Conservation (phyloP, 805 yeast species). For the Saturnispora mendoncae region DNA sequence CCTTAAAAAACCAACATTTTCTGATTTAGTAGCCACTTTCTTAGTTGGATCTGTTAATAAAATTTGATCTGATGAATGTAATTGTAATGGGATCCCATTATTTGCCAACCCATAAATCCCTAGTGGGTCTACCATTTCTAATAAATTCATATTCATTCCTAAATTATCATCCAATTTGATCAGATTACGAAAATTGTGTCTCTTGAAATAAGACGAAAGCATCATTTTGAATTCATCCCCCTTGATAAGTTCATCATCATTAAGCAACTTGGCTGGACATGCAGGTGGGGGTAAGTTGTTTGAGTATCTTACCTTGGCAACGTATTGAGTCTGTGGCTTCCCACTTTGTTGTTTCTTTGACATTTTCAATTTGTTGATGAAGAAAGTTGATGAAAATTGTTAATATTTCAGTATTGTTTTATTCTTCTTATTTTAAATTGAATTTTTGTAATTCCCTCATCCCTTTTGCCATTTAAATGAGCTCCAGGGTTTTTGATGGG, state of each 20-base stretch:
- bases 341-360: neutral
- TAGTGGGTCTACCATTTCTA: slow-evolving; percentile 47
- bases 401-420: neutral
- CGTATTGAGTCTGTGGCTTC: slow-evolving; percentile 31
- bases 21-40: slow-evolving; percentile 32
- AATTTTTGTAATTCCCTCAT: no score
- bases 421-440: no score
- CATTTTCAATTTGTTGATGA: neutral
- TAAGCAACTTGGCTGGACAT: slow-evolving; percentile 76
- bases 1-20: slow-evolving; percentile 55
- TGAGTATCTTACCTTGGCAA: slow-evolving; percentile 73
- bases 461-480: neutral
- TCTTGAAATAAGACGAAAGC: slow-evolving; percentile 63
- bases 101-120: slow-evolving; percentile 15
- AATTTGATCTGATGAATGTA: slow-evolving; percentile 72
- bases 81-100: slow-evolving; percentile 25
- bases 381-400: neutral
- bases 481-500: slow-evolving; percentile 31
- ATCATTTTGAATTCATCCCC: slow-evolving; percentile 43
- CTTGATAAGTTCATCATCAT: slow-evolving; percentile 26
- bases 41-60: slow-evolving; percentile 73
- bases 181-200: slow-evolving; percentile 58
- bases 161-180: slow-evolving; percentile 50
- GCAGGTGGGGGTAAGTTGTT: slow-evolving; percentile 92
- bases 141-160: slow-evolving; percentile 71